Evolutionary conservation across 2,329 filamentous ascomycete species (phyloP), one percentile per base, ranked within the genome.

Genomic region (Cladosporium sp.): DNA sequence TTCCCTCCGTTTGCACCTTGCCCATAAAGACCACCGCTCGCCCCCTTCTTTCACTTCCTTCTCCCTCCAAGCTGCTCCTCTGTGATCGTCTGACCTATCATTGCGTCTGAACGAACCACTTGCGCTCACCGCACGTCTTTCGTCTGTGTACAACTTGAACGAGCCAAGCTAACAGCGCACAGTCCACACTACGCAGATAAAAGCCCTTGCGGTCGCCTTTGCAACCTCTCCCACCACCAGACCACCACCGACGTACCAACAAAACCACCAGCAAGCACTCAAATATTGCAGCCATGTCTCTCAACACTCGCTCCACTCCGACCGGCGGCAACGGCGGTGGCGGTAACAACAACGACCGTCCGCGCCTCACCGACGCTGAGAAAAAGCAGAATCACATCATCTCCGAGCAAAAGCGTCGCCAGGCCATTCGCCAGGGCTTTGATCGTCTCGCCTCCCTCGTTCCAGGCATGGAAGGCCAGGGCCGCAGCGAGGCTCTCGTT

Each of bases 401-500:
- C 19, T 85, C 82, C 4, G 79, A 82, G 65, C 77, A 80, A 61
- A 82, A 85, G 68, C 80, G 83, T 30, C 80, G 83, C 38, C 78
- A 83, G 51, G 86, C 85, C 12, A 95, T 95, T 57, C 79, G 90
- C 40, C 83, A 88, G 52, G 88, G 86, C 50, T 95, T 94, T 66
- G 88, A 95, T 67, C 79, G 83, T 29, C 78, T 95, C 20, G 87
- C 87, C 13, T 80, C 84, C 47, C 77, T 94, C 27, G 88, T 95
- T 1, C 90, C 90, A 0, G 88, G 87, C 0, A 76, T 94, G 47
- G 80, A 88, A 60, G 90, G 90, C 1, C 86, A 91, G 62, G 90
- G 86, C 1, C 82, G 89, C 39, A 93, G 88, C 56, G 90, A 95
- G 67, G 88, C 87, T 22, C 76, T 89, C 15, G 88, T 95, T n/a